These are phyloP conservation scores for Cynanchum wilfordii DNA, from an alignment of 257 asterid genomes.

Conservation along the genomic window DNA sequence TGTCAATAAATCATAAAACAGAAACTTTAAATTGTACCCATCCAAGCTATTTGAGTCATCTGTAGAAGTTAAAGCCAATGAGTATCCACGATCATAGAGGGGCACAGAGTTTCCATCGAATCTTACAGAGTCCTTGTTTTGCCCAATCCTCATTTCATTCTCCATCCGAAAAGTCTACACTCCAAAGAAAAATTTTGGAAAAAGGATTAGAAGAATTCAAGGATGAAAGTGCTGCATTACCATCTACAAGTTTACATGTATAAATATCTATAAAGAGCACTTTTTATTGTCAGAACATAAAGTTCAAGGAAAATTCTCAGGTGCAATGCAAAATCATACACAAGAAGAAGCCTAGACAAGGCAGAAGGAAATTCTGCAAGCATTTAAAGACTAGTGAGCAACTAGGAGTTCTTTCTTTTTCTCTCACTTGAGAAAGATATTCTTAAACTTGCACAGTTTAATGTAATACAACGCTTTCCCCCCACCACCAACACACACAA, in stretches of 20 bases:
- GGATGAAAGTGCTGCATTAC: neutral
- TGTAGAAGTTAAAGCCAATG: slow-evolving; percentile 68
- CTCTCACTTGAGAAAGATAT: too few species aligned
- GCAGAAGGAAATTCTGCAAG: neutral
- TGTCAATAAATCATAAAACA: neutral
- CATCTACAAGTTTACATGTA: neutral
- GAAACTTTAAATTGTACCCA: slow-evolving; percentile 37
- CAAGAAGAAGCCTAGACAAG: neutral
- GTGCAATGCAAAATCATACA: neutral
- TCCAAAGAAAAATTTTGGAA: slow-evolving; percentile 17
- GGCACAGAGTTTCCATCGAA: slow-evolving; percentile 77
- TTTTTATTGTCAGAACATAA: neutral
- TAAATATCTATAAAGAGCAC: neutral
- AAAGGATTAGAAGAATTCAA: neutral
- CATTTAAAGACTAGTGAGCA: neutral
- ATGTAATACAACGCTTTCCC: too few species aligned
- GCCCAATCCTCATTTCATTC: slow-evolving; percentile 33
- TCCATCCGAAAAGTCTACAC: slow-evolving; percentile 89
- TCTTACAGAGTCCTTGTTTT: slow-evolving; percentile 45
- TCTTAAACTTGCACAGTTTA: too few species aligned
- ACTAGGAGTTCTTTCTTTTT: too few species aligned
- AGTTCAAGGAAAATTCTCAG: neutral
- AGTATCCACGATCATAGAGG: slow-evolving; percentile 84
- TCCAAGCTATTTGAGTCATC: slow-evolving; percentile 59
- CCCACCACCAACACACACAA: too few species aligned